A percentile compares a stretch with the other conserved stretches of the same genome.
These are phyloP conservation scores for Fusarium dimerum DNA, from an alignment of 2,329 filamentous ascomycete genomes.

Conservation along the genomic window DNA sequence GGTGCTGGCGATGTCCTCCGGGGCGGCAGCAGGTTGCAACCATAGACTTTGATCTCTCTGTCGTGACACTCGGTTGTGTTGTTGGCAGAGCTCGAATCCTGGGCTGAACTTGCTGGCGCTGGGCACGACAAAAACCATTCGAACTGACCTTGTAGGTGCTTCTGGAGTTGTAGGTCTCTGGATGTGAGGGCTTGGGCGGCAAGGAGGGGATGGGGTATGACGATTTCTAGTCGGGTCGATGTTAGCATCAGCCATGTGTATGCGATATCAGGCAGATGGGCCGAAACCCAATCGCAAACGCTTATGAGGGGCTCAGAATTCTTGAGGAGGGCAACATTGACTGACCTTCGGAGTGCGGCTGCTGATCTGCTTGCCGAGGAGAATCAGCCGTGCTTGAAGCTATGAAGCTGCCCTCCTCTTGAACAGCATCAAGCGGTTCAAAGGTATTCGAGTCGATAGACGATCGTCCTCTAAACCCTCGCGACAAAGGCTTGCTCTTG, in stretches of 20 bases:
- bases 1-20: constrained; percentile 26
- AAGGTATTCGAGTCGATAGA: constrained; percentile 35
- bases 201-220: constrained; percentile 26
- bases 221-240: constrained; percentile 6
- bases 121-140: constrained; percentile 50
- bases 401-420: constrained; percentile 28
- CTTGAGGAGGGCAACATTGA: constrained; percentile 5
- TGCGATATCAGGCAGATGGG: not conserved
- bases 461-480: constrained; percentile 31
- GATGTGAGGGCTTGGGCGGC: constrained; percentile 23
- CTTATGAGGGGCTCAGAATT: not conserved
- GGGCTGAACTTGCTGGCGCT: constrained; percentile 27
- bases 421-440: constrained; percentile 35
- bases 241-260: constrained; percentile 13
- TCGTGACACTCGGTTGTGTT: constrained; percentile 8
- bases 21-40: constrained; percentile 54
- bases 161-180: constrained; percentile 38
- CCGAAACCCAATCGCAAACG: not conserved
- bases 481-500: constrained; percentile 20
- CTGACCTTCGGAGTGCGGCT: constrained; percentile 17
- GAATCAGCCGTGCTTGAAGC: constrained; percentile 5
- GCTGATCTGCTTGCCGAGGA: constrained; percentile 1
- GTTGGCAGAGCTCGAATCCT: constrained; percentile 14
- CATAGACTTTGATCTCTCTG: constrained; percentile 42
- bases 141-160: constrained; percentile 51